Evolutionary conservation across 441 rosid species (phyloP), one percentile per base, ranked within the genome.

Genomic region (Breynia disticha): DNA sequence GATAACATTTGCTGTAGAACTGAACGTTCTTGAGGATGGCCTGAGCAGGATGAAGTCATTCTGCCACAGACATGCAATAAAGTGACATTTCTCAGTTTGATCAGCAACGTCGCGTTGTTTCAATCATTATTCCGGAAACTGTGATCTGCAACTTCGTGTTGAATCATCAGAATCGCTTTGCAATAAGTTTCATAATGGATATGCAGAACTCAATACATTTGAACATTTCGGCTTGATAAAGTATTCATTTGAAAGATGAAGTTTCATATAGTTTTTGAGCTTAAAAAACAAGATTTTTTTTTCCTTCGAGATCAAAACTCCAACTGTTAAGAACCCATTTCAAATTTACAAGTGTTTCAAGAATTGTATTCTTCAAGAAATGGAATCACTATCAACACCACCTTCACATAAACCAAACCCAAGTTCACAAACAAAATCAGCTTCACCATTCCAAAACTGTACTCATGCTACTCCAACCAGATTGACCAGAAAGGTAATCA

Each of bases 381-480:
- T 90, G 91, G 91, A 81, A 48, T 68, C n/a, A n/a, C n/a, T n/a
- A n/a, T n/a, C 78, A 5, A 69, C 73, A 5, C 74, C 76, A 11
- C 71, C 74, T 50, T 65, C 79, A 15, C 81, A 67, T 41, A 81
- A 70, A 58, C 75, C 87, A 28, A 73, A 75, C 52, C 80, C 75
- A 11, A 61, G 42, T 19, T 54, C 78, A 37, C 78, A 70, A 20
- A 56, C 72, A 44, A 86, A 73, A 70, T 70, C 86, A 79, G 95
- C 76, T 88, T 88, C 75, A 80, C 86, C 12, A 60, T 67, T 41
- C 96, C 96, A 44, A 87, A 79, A 54, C 74, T 86, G 19, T 79
- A 78, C 54, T 81, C 94, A 12, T 67, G 65, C 71, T 79, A 86
- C 50, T 76, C 83, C 0, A 52, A 42, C 72, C 83, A 69, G 71